Evolutionary conservation across 371 early-diverging fungal genomes (phyloP).

Genomic region (Massospora cicadina): DNA sequence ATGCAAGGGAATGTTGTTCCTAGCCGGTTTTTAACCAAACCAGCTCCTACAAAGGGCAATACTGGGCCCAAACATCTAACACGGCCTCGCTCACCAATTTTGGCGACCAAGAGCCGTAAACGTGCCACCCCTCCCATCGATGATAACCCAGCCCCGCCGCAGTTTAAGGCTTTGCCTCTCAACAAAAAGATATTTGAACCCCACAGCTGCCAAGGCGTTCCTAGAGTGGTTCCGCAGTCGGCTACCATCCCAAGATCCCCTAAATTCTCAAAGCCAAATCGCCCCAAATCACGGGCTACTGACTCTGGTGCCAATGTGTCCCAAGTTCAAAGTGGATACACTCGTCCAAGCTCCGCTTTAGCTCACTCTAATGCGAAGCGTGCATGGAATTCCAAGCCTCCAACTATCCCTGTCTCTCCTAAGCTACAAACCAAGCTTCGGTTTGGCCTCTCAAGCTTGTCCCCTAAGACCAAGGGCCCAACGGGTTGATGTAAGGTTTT

Average conservation of each 20-base stretch:
- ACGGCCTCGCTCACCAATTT: background rate
- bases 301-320: background rate
- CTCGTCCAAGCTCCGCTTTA: background rate
- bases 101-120: background rate
- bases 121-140: background rate
- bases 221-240: background rate
- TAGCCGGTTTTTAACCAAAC: background rate
- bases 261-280: background rate
- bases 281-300: background rate
- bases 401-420: background rate
- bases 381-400: background rate
- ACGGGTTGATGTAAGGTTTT: too few relatives aligned
- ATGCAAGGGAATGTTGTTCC: background rate
- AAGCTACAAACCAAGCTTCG: background rate
- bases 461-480: too few relatives aligned
- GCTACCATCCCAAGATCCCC: background rate
- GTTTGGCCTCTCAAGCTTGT: too few relatives aligned
- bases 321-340: background rate
- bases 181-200: background rate
- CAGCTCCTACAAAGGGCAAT: background rate
- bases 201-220: background rate
- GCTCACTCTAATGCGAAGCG: background rate
- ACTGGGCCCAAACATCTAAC: background rate
- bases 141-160: background rate
- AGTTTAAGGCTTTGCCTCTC: background rate